Conservation (phyloP, 2,329 filamentous ascomycete species). For the Parasarocladium wereldwijsianum region DNA sequence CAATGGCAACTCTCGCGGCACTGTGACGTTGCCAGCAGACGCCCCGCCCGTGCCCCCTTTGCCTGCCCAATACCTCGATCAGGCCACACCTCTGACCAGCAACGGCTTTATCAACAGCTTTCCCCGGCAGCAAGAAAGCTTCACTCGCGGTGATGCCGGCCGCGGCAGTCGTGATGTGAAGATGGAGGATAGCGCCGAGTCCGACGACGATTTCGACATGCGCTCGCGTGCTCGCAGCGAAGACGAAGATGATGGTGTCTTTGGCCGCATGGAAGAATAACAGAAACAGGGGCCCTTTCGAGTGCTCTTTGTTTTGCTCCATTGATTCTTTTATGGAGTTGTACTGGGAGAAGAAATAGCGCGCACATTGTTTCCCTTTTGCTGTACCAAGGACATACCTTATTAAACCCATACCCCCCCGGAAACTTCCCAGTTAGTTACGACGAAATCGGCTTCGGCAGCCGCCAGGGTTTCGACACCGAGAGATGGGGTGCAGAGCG, state of each 20-base stretch:
- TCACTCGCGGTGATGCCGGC: conserved; percentile 43
- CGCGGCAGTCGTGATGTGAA: conserved; percentile 42
- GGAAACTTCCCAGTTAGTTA: too few species aligned
- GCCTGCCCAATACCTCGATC: conserved; percentile 63
- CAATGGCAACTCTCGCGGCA: conserved; percentile 45
- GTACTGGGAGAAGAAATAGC: too few species aligned
- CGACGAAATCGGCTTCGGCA: too few species aligned
- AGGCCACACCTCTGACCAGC: conserved; percentile 39
- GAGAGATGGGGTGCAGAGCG: too few species aligned
- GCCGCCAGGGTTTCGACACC: too few species aligned
- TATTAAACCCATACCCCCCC: too few species aligned
- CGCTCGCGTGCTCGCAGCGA: conserved; percentile 53
- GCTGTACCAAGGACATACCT: too few species aligned
- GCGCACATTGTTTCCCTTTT: too few species aligned
- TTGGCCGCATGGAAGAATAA: conserved; percentile 91
- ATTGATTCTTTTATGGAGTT: too few species aligned
- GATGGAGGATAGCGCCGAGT: conserved; percentile 52
- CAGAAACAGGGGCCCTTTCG: too few species aligned
- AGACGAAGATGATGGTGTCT: conserved; percentile 90
- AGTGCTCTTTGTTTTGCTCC: too few species aligned
- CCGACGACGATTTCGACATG: conserved; percentile 52
- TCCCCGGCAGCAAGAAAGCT: conserved; percentile 47
- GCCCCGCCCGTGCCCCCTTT: conserved; percentile 80
- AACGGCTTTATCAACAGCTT: conserved; percentile 50
- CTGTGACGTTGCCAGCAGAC: conserved; percentile 50